A percentile compares a stretch with the other conserved stretches of the same genome.
phyloP scores from a whole-genome alignment of 2,329 filamentous ascomycete species.

The Trichoderma sp. region DNA sequence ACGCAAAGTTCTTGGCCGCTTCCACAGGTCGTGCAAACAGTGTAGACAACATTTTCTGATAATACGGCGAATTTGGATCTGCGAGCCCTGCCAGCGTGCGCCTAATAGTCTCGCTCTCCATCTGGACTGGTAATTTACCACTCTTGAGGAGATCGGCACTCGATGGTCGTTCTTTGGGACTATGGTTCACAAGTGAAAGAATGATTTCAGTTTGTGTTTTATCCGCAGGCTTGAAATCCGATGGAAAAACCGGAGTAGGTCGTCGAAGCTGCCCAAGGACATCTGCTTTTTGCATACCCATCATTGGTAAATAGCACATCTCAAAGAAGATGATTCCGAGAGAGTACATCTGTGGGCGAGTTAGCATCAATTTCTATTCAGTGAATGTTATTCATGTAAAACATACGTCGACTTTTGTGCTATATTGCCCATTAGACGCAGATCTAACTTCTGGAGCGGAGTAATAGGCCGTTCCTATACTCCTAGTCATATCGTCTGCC shows the following conservation, averaged over 20 bases:
- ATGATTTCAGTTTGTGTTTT: slow-evolving; percentile 81
- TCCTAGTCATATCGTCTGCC: slow-evolving; percentile 68
- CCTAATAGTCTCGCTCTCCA: slow-evolving; percentile 89
- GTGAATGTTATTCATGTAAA: slow-evolving; percentile 29
- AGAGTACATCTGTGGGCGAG: slow-evolving; percentile 77
- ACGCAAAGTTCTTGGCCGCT: slow-evolving; percentile 78
- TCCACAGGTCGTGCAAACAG: slow-evolving; percentile 78
- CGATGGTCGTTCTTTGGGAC: slow-evolving; percentile 79
- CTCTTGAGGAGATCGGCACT: slow-evolving; percentile 81
- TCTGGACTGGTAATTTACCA: slow-evolving; percentile 84
- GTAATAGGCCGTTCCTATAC: slow-evolving; percentile 81
- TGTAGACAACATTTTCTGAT: slow-evolving; percentile 84
- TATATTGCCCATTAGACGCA: slow-evolving; percentile 75
- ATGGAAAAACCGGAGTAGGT: slow-evolving; percentile 69
- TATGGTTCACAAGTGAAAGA: slow-evolving; percentile 77
- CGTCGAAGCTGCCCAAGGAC: slow-evolving; percentile 71
- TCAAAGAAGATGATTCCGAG: slow-evolving; percentile 98
- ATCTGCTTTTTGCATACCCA: slow-evolving; percentile 67
- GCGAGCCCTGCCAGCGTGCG: slow-evolving; percentile 80
- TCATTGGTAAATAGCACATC: slow-evolving; percentile 78
- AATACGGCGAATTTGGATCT: slow-evolving; percentile 83
- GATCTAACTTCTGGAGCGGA: slow-evolving; percentile 90
- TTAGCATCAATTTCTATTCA: neutral
- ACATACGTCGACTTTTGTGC: slow-evolving; percentile 87
- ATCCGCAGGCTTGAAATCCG: slow-evolving; percentile 69